These are phyloP conservation scores for Xylariaceae sp. DNA, from an alignment of 2,329 filamentous ascomycete species.

Conservation along the genomic window DNA sequence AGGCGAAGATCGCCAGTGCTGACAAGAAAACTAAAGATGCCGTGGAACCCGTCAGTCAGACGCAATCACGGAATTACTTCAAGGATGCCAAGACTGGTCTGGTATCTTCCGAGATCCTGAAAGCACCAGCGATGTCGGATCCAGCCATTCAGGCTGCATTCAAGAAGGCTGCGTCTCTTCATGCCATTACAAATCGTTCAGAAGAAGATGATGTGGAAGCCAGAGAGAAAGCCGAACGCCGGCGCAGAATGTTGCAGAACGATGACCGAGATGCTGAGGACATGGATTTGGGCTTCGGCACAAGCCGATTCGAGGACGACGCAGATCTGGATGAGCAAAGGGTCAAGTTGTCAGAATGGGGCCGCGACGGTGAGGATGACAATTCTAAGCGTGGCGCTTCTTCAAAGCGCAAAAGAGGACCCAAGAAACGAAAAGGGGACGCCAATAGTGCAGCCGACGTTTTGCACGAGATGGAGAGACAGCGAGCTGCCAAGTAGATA, in stretches of 20 bases:
- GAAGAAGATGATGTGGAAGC: slow-evolving; percentile 40
- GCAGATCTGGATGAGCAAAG: slow-evolving; percentile 68
- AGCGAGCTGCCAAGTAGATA: slow-evolving; percentile 35
- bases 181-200: slow-evolving; percentile 39
- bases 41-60: slow-evolving; percentile 38
- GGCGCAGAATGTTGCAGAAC: slow-evolving; percentile 66
- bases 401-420: slow-evolving; percentile 61
- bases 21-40: slow-evolving; percentile 24
- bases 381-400: slow-evolving; percentile 39
- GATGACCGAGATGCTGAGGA: slow-evolving; percentile 80
- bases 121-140: slow-evolving; percentile 58
- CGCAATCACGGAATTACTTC: slow-evolving; percentile 55
- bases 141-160: slow-evolving; percentile 77
- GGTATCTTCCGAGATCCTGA: slow-evolving; percentile 46
- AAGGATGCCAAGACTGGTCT: slow-evolving; percentile 51
- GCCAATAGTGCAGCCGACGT: slow-evolving; percentile 76
- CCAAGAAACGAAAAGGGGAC: slow-evolving; percentile 73
- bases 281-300: slow-evolving; percentile 91
- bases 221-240: slow-evolving; percentile 58
- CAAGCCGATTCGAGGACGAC: slow-evolving; percentile 78
- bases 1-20: slow-evolving; percentile 17
- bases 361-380: slow-evolving; percentile 44
- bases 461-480: slow-evolving; percentile 66
- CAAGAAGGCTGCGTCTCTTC: slow-evolving; percentile 70
- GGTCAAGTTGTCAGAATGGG: slow-evolving; percentile 64